Conservation (phyloP, 1,284 basidiomycete species). For the Amylostereum chailletii region DNA sequence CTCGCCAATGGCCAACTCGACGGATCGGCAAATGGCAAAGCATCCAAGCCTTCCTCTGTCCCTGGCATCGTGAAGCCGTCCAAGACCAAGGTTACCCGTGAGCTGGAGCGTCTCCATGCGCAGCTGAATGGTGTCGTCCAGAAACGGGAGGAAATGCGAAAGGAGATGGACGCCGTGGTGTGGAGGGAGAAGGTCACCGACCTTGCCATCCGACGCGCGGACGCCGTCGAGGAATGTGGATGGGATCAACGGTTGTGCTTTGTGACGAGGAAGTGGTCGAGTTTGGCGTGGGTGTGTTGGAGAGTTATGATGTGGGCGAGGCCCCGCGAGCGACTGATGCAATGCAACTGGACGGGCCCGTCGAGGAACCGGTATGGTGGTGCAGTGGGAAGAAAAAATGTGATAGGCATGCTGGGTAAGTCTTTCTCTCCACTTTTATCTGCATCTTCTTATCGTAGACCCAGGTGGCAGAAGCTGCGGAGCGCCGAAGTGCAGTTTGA, state of each 20-base stretch:
- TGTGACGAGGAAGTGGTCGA: constrained; percentile 65
- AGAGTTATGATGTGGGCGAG: constrained; percentile 49
- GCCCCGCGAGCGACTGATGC: constrained; percentile 25
- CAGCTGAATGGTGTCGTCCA: constrained; percentile 46
- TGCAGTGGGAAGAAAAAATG: constrained; percentile 67
- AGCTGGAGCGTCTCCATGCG: constrained; percentile 40
- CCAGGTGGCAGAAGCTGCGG: constrained; percentile 73
- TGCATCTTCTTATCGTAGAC: constrained; percentile 3
- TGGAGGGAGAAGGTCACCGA: constrained; percentile 63
- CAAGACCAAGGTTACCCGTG: constrained; percentile 36
- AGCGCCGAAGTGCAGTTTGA: constrained; percentile 64
- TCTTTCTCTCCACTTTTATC: constrained; percentile 3
- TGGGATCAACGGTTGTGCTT: constrained; percentile 81
- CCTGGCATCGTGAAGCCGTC: constrained; percentile 16
- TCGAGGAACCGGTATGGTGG: constrained; percentile 55
- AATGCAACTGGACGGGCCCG: constrained; percentile 33
- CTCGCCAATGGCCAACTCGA: constrained; percentile 3
- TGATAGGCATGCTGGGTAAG: constrained; percentile 68
- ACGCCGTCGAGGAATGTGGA: constrained; percentile 58
- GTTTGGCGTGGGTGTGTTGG: constrained; percentile 52
- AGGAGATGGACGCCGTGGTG: constrained; percentile 53
- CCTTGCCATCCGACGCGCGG: constrained; percentile 54
- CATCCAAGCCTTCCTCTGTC: not conserved
- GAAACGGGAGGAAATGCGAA: constrained; percentile 53
- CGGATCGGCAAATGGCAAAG: not conserved